Evolutionary conservation across 345 rosid genomes (phyloP).

Genomic region (Stellera chamaejasme): DNA sequence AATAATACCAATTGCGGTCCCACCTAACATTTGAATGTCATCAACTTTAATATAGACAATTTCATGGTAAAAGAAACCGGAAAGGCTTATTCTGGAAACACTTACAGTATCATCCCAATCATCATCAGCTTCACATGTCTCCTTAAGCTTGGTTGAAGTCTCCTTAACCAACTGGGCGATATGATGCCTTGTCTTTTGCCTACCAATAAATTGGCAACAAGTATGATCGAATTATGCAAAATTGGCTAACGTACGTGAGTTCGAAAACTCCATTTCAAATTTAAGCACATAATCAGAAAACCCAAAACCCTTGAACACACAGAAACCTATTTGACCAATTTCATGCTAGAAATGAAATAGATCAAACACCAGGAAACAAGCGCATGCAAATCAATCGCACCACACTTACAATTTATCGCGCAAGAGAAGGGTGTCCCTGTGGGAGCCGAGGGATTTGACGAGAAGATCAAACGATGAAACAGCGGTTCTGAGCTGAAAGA

Average conservation of each 20-base stretch:
- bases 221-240: conserved; percentile 6
- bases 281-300: too few species aligned
- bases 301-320: not conserved
- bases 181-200: conserved; percentile 54
- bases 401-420: conserved; percentile 55
- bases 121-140: conserved; percentile 61
- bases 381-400: not conserved
- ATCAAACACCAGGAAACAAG: not conserved
- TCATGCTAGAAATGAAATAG: too few species aligned
- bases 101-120: conserved; percentile 43
- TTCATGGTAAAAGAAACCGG: too few species aligned
- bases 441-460: conserved; percentile 65
- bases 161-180: conserved; percentile 55
- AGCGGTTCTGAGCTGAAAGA: conserved; percentile 67
- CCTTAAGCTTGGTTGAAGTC: conserved; percentile 59
- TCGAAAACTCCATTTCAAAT: not conserved
- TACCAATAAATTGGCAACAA: conserved; percentile 16
- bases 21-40: too few species aligned
- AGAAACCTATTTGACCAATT: too few species aligned
- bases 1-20: too few species aligned
- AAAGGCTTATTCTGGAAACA: not conserved
- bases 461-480: conserved; percentile 59
- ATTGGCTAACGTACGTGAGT: not conserved
- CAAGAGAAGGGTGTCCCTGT: conserved; percentile 58
- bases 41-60: too few species aligned